Conservation (phyloP, 768 basidiomycete genomes). For the Mycena chlorophos region DNA sequence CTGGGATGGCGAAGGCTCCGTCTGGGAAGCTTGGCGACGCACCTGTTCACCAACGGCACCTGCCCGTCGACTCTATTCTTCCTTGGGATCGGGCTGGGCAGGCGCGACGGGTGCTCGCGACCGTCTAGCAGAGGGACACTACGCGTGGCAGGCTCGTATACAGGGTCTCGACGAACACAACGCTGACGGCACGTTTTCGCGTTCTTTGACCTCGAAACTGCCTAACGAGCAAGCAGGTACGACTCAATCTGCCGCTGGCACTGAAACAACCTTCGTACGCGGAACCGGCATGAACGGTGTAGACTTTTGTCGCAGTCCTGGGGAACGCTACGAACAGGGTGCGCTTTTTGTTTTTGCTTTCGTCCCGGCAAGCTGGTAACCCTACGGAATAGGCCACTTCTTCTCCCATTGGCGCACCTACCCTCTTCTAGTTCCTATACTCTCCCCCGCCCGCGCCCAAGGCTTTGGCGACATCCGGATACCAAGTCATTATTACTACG, state of each 20-base stretch:
- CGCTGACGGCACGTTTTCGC: neutral
- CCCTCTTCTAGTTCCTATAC: constrained; percentile 85
- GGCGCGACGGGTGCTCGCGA: constrained; percentile 14
- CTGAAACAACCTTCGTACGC: constrained; percentile 65
- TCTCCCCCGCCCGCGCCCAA: constrained; percentile 84
- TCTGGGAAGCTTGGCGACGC: constrained; percentile 93
- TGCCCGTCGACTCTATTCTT: constrained; percentile 82
- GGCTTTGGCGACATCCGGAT: constrained; percentile 92
- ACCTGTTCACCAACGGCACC: constrained; percentile 79
- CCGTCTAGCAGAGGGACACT: constrained; percentile 2
- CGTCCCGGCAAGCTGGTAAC: too few species aligned
- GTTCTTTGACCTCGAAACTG: neutral
- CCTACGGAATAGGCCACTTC: constrained; percentile 83
- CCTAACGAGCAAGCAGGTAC: neutral
- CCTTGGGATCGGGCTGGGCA: constrained; percentile 56
- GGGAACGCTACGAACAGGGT: constrained; percentile 76
- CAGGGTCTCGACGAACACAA: too few species aligned
- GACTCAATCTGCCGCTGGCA: constrained; percentile 31
- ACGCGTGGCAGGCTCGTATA: constrained; percentile 21
- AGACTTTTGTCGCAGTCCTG: constrained; percentile 81
- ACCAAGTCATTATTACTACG: constrained; percentile 96
- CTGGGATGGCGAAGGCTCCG: constrained; percentile 80
- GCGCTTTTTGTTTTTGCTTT: neutral
- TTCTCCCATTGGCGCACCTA: constrained; percentile 96
- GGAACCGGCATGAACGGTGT: constrained; percentile 57